Percentiles rank a stretch among this genome's conserved stretches.
Evolutionary conservation across 2,329 filamentous ascomycete species (phyloP).

Genomic region (Cladosporium colombiae): DNA sequence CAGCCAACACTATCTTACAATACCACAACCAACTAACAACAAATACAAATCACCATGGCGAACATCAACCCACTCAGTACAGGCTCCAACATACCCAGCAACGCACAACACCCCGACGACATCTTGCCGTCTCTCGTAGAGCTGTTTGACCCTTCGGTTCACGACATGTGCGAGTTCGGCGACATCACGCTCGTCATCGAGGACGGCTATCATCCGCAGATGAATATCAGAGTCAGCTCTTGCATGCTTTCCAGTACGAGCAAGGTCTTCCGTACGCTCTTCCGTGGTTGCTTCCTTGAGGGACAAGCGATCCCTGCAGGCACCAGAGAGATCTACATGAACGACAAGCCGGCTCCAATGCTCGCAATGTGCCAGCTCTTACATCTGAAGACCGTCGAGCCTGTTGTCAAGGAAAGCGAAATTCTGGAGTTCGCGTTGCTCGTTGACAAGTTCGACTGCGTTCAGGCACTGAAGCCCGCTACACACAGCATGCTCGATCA

Average conservation of each 20-base stretch:
- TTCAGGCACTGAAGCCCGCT: background rate
- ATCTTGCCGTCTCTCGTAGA: slow-evolving; percentile 9
- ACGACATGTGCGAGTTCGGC: slow-evolving; percentile 25
- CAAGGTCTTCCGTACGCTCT: slow-evolving; percentile 24
- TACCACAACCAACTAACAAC: background rate
- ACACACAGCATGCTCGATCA: background rate
- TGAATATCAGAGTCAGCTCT: slow-evolving; percentile 24
- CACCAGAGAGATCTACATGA: slow-evolving; percentile 20
- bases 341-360: slow-evolving; percentile 20
- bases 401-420: background rate
- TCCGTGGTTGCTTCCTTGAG: slow-evolving; percentile 24
- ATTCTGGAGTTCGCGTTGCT: slow-evolving; percentile 21
- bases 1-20: background rate
- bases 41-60: background rate
- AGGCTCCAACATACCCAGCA: background rate
- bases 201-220: slow-evolving; percentile 21
- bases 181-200: slow-evolving; percentile 24
- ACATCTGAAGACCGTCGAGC: slow-evolving; percentile 10
- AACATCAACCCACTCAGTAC: background rate
- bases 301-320: slow-evolving; percentile 7
- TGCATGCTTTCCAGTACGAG: slow-evolving; percentile 25
- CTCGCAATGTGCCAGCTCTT: slow-evolving; percentile 21
- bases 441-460: slow-evolving; percentile 26
- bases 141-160: slow-evolving; percentile 21
- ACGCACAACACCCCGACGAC: background rate